Base-by-base conservation (phyloP, 2,329 filamentous ascomycete genomes). In the Graphilbum fragrans region DNA sequence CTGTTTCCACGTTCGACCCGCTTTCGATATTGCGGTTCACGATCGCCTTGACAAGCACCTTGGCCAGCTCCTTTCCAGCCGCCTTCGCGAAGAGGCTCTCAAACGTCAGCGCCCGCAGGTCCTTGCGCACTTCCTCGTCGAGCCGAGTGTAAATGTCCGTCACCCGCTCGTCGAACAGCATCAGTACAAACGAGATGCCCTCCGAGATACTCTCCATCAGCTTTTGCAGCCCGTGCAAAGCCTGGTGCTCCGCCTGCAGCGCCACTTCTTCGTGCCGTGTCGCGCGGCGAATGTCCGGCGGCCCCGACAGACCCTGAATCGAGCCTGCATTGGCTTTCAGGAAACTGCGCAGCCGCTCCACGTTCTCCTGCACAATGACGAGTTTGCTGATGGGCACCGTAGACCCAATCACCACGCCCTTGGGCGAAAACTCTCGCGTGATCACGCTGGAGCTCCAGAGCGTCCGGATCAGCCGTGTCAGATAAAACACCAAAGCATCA, bases 1-100 rank as follows among this genome's bases (percentile, higher is more conserved):
- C 87, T 0, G 88, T 95, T 62, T 98, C 93, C 18, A 98, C 90
- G 48, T 96, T 98, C 5, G 88, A 90, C 10, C 93, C 92, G 54
- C 86, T 94, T 44, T 90, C 84, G 52, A 98, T 98, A 58, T 94
- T 98, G 53, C 88, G 80, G 59, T 96, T 96, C 41, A 98, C 92
- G 54, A 98, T 96, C 1, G 90, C 87, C 59, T 96, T 98, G 43
- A 98, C 92, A 2, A 98, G 70, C 42, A 94, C 75, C 60, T 94
- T 95, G 3, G 90, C 93, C 20, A 96, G 74, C 11, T 94, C 86
- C 52, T 86, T 86, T 25, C 92, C 92, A 17, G 78, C 71, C 6
- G 72, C 62, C 34, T 82, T 78, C 4, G 86, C 84, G 58, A 98
- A 96, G 0, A 98, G 74, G 36, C 77, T 74, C 58, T 96, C 86